A percentile compares a stretch with the other conserved stretches of the same genome.
Conservation (phyloP, 2,329 filamentous ascomycete species). For the Sporothrix humicola region DNA sequence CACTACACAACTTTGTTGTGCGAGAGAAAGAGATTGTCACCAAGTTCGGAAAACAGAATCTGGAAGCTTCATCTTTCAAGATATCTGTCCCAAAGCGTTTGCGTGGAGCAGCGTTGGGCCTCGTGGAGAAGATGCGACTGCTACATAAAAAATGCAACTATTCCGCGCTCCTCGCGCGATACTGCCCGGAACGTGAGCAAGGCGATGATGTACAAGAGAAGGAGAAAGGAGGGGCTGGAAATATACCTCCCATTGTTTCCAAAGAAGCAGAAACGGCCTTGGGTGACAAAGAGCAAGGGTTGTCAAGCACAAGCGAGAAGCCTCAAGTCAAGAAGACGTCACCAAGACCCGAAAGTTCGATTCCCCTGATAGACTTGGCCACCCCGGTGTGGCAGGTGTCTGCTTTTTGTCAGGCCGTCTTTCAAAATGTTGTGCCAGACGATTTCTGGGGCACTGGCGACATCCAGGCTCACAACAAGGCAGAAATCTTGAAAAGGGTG, state of each 20-base stretch:
- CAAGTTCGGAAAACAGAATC: constrained; percentile 44
- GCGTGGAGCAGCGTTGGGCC: constrained; percentile 61
- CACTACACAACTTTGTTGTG: constrained; percentile 82
- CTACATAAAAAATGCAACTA: constrained; percentile 80
- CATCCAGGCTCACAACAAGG: constrained; percentile 63
- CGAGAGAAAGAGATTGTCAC: constrained; percentile 78
- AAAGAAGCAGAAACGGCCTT: no score
- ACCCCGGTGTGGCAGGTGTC: constrained; percentile 74
- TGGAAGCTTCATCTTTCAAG: constrained; percentile 36
- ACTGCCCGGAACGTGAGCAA: constrained; percentile 68
- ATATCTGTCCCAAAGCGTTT: constrained; percentile 68
- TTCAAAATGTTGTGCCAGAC: constrained; percentile 74
- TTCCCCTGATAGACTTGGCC: constrained; percentile 69
- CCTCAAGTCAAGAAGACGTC: no score
- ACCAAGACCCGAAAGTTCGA: no score
- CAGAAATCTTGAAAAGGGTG: constrained; percentile 67
- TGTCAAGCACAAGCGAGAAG: no score
- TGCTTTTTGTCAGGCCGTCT: constrained; percentile 80
- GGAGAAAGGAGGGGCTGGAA: no score
- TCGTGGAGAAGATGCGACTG: constrained; percentile 72
- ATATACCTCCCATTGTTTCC: no score
- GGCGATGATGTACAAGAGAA: no score
- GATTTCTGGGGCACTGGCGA: constrained; percentile 72
- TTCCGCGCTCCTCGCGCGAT: constrained; percentile 74
- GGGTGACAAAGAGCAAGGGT: no score